Evolutionary conservation across 495 filamentous ascomycete species (phyloP), one percentile per base, ranked within the genome.

Genomic region (Staphylotrichum tortipilum): DNA sequence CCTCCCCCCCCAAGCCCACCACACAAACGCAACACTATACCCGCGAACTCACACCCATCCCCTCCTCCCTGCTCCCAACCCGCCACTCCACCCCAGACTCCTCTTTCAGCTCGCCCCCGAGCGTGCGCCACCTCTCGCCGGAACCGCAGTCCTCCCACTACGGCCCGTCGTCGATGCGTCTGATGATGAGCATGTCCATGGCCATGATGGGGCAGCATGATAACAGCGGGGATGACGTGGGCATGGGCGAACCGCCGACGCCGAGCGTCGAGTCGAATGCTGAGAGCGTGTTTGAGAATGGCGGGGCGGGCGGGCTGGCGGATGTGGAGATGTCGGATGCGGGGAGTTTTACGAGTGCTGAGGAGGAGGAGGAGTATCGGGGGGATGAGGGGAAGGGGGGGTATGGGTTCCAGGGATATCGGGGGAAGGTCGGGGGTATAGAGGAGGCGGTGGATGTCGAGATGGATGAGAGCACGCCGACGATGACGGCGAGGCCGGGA

Each of bases 271-370:
- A 50, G 17, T 57, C 55, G n/a, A n/a, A n/a, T n/a, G n/a, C n/a
- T 9, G 60, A 55, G 36, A 62, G 60, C 17, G 64, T 60, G 19
- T 55, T 59, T 31, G 66, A 59, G 26, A 14, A 1, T 8, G 35
- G n/a, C 11, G 12, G 21, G 7, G 12, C 11, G 4, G 40, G 40
- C 0, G 24, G 5, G 26, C 6, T 28, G 26, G 26, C 15, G 47
- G 71, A 74, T 30, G 56, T 74, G 12, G 71, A 74, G 42, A 73
- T 70, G 66, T 68, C 66, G 19, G 70, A 76, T 47, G 59, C 56
- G 15, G 63, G 60, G 26, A 71, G 66, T 26, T 47, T 59, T 12
- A 45, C 52, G 22, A 64, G 62, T 9, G 65, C 52, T 12, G 55
- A 62, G n/a, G 52, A 60, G n/a, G 52, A 60, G 14, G 58, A 55